A percentile compares a stretch with the other conserved stretches of the same genome.
These are phyloP conservation scores for Serendipita sp. DNA, from an alignment of 768 basidiomycete genomes.

Conservation along the genomic window DNA sequence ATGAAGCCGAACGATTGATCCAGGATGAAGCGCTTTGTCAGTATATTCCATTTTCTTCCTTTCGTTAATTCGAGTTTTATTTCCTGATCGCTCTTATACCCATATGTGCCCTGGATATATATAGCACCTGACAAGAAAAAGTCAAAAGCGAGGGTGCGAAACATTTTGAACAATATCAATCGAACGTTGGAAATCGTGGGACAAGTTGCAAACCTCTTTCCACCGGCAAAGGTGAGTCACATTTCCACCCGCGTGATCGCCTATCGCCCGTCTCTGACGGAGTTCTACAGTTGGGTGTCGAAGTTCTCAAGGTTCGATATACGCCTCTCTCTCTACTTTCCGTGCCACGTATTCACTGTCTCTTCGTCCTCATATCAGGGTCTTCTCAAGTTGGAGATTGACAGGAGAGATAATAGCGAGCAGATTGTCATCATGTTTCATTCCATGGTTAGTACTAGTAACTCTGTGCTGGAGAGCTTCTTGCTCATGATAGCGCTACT, in stretches of 20 bases:
- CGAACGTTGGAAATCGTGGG: not conserved
- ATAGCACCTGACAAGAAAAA: not conserved
- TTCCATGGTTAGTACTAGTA: not conserved
- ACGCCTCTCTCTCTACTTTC: not conserved
- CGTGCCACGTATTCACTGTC: not conserved
- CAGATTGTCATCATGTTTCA: conserved; percentile 1
- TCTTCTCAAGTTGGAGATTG: not conserved
- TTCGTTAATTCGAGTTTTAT: too few relatives aligned
- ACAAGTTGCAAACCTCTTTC: not conserved
- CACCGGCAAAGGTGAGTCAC: not conserved
- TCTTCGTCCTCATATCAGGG: not conserved
- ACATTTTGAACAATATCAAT: not conserved
- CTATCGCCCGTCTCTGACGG: not conserved
- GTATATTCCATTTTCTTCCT: too few relatives aligned
- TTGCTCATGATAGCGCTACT: not conserved
- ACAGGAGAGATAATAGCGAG: not conserved
- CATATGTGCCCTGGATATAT: too few relatives aligned
- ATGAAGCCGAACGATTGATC: too few relatives aligned
- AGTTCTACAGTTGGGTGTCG: not conserved
- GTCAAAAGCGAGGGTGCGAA: not conserved
- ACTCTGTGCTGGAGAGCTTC: not conserved
- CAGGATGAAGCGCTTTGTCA: too few relatives aligned
- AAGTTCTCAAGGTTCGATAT: not conserved
- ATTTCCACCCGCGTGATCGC: not conserved
- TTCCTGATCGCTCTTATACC: too few relatives aligned